These are phyloP conservation scores for Maudiozyma serrabonitensis DNA, from an alignment of 805 yeast genomes.

Conservation along the genomic window DNA sequence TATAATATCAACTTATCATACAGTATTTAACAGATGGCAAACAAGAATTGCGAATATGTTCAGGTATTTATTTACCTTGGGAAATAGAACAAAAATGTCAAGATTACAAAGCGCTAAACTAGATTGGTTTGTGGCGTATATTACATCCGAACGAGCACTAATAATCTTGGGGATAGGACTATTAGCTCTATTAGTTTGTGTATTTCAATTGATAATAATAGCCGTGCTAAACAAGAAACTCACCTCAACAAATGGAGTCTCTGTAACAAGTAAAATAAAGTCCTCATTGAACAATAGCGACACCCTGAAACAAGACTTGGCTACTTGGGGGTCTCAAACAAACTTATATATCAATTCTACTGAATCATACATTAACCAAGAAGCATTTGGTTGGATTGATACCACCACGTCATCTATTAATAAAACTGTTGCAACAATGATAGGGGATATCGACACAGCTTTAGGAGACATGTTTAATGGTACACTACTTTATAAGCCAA, in stretches of 20 bases:
- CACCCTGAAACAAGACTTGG: constrained; percentile 28
- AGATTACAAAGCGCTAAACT: constrained; percentile 13
- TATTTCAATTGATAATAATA: constrained; percentile 46
- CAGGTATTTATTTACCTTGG: not conserved
- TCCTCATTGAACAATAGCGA: constrained; percentile 3
- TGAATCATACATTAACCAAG: constrained; percentile 47
- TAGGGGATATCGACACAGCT: constrained; percentile 47
- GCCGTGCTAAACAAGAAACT: constrained; percentile 9
- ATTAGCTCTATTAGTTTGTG: constrained; percentile 44
- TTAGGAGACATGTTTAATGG: constrained; percentile 52
- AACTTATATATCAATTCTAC: constrained; percentile 43
- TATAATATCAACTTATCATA: constrained; percentile 14
- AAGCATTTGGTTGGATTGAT: constrained; percentile 57
- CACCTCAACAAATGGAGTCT: not conserved
- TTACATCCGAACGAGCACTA: constrained; percentile 44
- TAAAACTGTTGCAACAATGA: constrained; percentile 47
- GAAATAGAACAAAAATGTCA: not conserved
- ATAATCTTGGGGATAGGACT: constrained; percentile 44
- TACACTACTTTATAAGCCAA: constrained; percentile 56
- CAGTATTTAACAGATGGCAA: constrained; percentile 17
- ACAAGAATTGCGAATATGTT: constrained; percentile 6
- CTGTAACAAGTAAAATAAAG: not conserved
- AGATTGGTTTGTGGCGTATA: constrained; percentile 34
- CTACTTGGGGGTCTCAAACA: constrained; percentile 45
- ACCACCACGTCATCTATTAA: constrained; percentile 50